Percentiles rank a stretch among this genome's conserved stretches.
Conservation (phyloP, 768 basidiomycete genomes). For the Trametes villosa region DNA sequence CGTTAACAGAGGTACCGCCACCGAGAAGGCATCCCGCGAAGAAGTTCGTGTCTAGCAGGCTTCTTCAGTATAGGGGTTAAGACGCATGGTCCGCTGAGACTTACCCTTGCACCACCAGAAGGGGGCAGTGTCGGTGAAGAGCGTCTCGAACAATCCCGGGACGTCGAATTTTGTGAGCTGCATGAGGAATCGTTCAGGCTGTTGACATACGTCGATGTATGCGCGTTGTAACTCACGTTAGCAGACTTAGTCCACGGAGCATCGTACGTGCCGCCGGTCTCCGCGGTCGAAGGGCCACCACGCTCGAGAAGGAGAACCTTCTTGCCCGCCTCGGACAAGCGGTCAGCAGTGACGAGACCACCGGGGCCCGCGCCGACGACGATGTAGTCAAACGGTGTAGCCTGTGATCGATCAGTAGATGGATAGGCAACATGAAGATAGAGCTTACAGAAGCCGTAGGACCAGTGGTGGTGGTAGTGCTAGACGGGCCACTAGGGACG, state of each 20-base stretch:
- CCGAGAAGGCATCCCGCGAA: conserved; percentile 70
- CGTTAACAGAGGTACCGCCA: conserved; percentile 67
- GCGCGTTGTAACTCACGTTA: conserved; percentile 44
- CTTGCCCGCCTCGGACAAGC: conserved; percentile 63
- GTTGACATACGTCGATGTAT: background rate
- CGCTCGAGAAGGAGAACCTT: conserved; percentile 66
- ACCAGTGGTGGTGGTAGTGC: conserved; percentile 39
- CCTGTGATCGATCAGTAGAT: conserved; percentile 29
- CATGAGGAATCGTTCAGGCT: background rate
- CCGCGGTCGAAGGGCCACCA: conserved; percentile 62
- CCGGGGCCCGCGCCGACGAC: conserved; percentile 60
- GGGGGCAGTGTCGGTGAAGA: conserved; percentile 60
- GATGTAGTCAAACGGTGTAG: conserved; percentile 56
- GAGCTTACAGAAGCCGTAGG: conserved; percentile 38
- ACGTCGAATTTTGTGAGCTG: conserved; percentile 70
- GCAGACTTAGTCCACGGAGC: conserved; percentile 53
- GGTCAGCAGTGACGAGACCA: conserved; percentile 61
- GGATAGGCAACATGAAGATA: background rate
- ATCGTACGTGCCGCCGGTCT: conserved; percentile 62
- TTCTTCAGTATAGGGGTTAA: conserved; percentile 42
- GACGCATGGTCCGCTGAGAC: background rate
- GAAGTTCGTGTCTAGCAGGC: conserved; percentile 56
- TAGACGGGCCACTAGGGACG: conserved; percentile 37
- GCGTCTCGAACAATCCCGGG: conserved; percentile 66
- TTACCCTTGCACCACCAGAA: conserved; percentile 71